Base-by-base conservation (phyloP, 2,329 filamentous ascomycete genomes). In the Fonsecaea nubica region DNA sequence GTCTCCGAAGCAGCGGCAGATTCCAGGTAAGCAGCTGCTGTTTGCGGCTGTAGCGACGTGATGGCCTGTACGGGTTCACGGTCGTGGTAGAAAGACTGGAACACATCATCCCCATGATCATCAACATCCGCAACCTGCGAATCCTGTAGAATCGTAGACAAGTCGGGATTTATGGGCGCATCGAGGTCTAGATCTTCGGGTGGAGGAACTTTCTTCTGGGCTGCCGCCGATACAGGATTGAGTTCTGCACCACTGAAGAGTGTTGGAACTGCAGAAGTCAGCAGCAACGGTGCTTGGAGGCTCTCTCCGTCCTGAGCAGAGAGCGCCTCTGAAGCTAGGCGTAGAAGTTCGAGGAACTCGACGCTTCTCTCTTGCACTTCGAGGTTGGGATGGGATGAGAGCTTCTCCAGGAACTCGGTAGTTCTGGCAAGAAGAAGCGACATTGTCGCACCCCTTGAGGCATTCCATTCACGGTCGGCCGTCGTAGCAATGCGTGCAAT, bases 321-420 rank as follows among this genome's bases (percentile, higher is more conserved):
- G 40, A 83, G 70, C 48, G 94, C 93, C 80, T 99, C 95, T 0
- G 89, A 88, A 1, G 92, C 92, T 53, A 99, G 83, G 65, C 92
- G 92, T 74, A 98, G 87, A 12, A 98, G 84, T 76, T 99, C 95
- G 0, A 93, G 85, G 73, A 97, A 96, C 75, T 97, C 93, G 1
- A 97, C 93, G 2, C 93, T 90, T 64, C 95, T 88, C 77, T 98
- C 95, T 79, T 99, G 95, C 3, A 99, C 93, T 76, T 99, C 95
- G 1, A 99, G 84, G 73, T 89, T 92, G 0, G 94, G 93, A 76
- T 98, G 92, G 48, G 89, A 84, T 0, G 89, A 88, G 15, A 98
- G 79, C 0, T 89, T 87, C 73, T 98, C 93, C 25, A 97, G 81
- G 56, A 92, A 90, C 76, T 95, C 87, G 21, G 96, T 86, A 6